A percentile compares a stretch with the other conserved stretches of the same genome.
Conservation (phyloP, 2,329 filamentous ascomycete genomes). For the Septoria petroselini region DNA sequence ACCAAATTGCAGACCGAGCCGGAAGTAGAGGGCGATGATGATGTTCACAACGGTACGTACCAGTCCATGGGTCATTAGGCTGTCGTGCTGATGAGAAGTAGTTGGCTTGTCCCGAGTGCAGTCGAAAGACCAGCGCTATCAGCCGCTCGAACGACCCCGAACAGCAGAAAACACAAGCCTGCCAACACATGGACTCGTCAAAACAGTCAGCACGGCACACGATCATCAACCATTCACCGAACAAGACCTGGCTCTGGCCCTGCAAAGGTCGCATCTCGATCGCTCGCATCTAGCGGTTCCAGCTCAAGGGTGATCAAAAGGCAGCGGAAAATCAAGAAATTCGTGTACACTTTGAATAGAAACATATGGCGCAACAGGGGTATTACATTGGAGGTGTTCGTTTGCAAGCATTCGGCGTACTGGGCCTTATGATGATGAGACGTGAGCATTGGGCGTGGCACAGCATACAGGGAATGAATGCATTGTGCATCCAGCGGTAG, state of each 20-base stretch:
- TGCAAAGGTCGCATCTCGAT: conserved; percentile 43
- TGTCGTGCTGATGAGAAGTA: conserved; percentile 17
- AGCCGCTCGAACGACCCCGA: conserved; percentile 27
- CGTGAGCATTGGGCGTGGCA: too few relatives aligned
- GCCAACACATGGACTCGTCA: conserved; percentile 27
- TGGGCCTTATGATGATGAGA: too few relatives aligned
- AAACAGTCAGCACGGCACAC: conserved; percentile 31
- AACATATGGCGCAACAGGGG: neutral
- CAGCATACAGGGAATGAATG: too few relatives aligned
- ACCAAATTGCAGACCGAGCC: conserved; percentile 37
- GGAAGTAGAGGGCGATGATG: conserved; percentile 47
- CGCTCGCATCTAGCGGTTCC: conserved; percentile 39
- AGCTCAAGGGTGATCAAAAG: neutral
- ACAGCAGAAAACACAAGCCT: conserved; percentile 28
- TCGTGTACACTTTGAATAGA: neutral
- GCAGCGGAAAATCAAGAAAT: neutral
- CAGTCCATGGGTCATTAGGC: neutral
- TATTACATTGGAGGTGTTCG: too few relatives aligned
- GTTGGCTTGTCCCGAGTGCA: conserved; percentile 39
- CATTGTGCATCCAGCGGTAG: too few relatives aligned
- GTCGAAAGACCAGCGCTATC: conserved; percentile 29
- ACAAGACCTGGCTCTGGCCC: conserved; percentile 46
- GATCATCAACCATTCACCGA: conserved; percentile 44
- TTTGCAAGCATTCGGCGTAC: too few relatives aligned
- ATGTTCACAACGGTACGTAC: conserved; percentile 47